Evolutionary conservation across 768 basidiomycete species (phyloP).

Genomic region (Ramaria sp.): DNA sequence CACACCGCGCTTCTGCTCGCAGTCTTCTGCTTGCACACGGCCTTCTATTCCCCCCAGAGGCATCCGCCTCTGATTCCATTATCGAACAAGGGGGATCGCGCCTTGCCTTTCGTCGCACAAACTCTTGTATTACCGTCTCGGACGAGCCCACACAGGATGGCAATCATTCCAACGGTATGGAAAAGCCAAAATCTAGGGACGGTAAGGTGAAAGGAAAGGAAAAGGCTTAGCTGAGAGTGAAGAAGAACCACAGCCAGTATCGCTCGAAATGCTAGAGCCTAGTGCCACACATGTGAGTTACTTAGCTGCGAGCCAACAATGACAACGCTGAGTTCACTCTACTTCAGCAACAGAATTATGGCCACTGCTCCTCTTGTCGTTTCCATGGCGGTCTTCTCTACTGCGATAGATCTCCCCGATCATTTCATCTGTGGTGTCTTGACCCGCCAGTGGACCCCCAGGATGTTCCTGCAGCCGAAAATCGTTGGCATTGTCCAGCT

Average conservation of each 20-base stretch:
- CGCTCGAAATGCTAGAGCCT: constrained; percentile 17
- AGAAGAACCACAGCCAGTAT: constrained; percentile 30
- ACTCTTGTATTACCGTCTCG: constrained; percentile 39
- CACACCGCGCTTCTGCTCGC: constrained; percentile 64
- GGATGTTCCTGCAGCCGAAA: constrained; percentile 69
- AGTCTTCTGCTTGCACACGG: constrained; percentile 40
- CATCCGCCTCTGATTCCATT: constrained; percentile 7
- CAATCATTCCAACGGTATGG: background rate
- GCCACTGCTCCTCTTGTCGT: constrained; percentile 78
- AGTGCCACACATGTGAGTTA: constrained; percentile 18
- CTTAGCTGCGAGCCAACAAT: constrained; percentile 8
- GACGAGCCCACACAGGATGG: background rate
- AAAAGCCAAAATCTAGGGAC: constrained; percentile 19
- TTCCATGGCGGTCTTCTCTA: constrained; percentile 79
- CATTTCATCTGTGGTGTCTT: constrained; percentile 94
- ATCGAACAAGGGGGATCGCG: constrained; percentile 51
- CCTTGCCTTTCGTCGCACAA: constrained; percentile 49
- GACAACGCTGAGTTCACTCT: background rate
- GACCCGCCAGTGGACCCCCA: constrained; percentile 88
- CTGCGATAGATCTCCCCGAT: constrained; percentile 93
- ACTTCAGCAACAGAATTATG: constrained; percentile 47
- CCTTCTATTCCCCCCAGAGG: constrained; percentile 24
- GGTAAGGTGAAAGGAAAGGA: constrained; percentile 41
- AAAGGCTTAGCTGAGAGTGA: constrained; percentile 25
- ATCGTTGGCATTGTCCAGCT: constrained; percentile 69